Conservation (phyloP, 2,329 filamentous ascomycete species). For the Colletotrichum chrysophilum region DNA sequence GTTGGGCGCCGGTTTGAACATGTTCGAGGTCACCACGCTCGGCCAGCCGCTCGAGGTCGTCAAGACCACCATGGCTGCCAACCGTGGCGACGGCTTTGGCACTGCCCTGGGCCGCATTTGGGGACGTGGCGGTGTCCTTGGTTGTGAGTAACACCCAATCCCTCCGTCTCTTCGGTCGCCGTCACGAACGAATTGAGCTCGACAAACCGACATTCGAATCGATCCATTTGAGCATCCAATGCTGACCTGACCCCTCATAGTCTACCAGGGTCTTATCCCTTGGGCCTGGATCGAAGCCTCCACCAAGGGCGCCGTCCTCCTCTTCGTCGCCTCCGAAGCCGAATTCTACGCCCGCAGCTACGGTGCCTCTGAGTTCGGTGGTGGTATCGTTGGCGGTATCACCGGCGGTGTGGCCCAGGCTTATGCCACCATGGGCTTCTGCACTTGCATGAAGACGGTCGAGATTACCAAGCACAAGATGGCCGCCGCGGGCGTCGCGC, state of each 20-base stretch:
- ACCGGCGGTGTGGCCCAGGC: slow-evolving; percentile 94
- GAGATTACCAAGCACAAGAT: slow-evolving; percentile 99
- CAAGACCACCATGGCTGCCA: slow-evolving; percentile 99
- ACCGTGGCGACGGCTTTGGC: slow-evolving; percentile 86
- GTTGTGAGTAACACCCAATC: slow-evolving; percentile 71
- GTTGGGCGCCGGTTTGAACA: slow-evolving; percentile 89
- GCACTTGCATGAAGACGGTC: slow-evolving; percentile 99
- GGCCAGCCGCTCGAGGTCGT: slow-evolving; percentile 91
- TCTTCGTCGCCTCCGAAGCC: slow-evolving; percentile 98
- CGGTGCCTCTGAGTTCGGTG: slow-evolving; percentile 85
- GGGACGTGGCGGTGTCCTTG: slow-evolving; percentile 89
- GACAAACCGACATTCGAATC: background rate
- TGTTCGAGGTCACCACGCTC: slow-evolving; percentile 82
- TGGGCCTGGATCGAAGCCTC: slow-evolving; percentile 99
- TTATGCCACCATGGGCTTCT: slow-evolving; percentile 99
- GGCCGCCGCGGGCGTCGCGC: slow-evolving; percentile 80
- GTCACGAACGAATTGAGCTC: background rate
- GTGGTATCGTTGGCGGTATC: slow-evolving; percentile 91
- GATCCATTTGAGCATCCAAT: background rate
- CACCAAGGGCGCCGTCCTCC: slow-evolving; percentile 97
- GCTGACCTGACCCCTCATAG: slow-evolving; percentile 51
- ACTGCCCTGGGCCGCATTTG: slow-evolving; percentile 86
- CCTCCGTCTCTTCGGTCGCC: background rate
- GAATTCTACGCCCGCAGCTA: slow-evolving; percentile 89
- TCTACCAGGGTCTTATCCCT: slow-evolving; percentile 99